Conservation (phyloP, 352 stramenopile species). For the Phytophthora aleatoria region DNA sequence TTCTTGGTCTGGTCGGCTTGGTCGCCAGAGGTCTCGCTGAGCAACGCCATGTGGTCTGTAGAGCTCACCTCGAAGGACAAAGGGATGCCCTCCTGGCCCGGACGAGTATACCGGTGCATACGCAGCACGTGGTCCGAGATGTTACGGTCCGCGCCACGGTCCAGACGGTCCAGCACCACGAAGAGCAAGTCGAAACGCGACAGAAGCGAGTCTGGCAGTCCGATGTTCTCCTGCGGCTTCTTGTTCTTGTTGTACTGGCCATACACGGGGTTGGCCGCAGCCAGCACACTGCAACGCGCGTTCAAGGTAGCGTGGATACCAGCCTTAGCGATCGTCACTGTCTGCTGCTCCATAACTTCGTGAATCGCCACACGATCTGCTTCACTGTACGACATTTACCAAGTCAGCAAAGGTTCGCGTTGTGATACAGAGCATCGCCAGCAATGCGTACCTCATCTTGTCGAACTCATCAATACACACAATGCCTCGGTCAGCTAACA, state of each 20-base stretch:
- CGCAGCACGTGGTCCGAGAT: constrained; percentile 98
- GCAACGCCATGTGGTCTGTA: constrained; percentile 75
- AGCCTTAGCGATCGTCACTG: constrained; percentile 99
- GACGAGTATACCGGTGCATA: constrained; percentile 95
- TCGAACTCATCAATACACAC: constrained; percentile 99
- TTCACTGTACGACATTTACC: constrained; percentile 56
- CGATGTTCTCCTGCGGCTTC: constrained; percentile 98
- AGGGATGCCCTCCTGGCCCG: constrained; percentile 88
- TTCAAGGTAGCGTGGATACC: constrained; percentile 99
- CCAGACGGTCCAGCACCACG: constrained; percentile 98
- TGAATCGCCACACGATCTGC: constrained; percentile 99
- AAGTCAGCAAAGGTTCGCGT: constrained; percentile 15
- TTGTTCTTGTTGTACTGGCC: constrained; percentile 99
- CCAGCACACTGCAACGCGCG: constrained; percentile 97
- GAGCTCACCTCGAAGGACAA: constrained; percentile 89
- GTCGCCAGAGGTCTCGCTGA: constrained; percentile 66
- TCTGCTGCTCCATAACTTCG: constrained; percentile 99
- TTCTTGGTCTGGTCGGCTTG: constrained; percentile 68
- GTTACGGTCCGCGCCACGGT: constrained; percentile 92
- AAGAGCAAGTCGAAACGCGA: constrained; percentile 99
- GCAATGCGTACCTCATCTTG: constrained; percentile 92
- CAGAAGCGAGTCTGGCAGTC: constrained; percentile 98
- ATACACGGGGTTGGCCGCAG: constrained; percentile 99
- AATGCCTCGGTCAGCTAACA: constrained; percentile 98
- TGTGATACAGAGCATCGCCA: background rate